Conservation (phyloP, 345 rosid species). For the Psidium friedrichsthalianum region DNA sequence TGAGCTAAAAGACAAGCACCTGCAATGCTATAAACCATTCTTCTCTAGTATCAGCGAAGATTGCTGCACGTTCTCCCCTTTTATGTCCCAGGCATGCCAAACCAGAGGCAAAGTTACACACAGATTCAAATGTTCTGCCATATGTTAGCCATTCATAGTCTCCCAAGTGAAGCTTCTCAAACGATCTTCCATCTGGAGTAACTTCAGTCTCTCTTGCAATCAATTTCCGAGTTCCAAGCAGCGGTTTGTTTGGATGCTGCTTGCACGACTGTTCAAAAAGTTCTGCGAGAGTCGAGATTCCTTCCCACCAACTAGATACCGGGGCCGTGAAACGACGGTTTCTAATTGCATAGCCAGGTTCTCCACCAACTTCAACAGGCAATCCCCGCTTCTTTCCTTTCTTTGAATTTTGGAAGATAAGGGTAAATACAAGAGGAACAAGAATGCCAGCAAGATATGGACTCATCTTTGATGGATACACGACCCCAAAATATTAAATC, state of each 20-base stretch:
- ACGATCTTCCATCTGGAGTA: conserved; percentile 50
- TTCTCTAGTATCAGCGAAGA: conserved; percentile 87
- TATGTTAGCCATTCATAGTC: conserved; percentile 84
- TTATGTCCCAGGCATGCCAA: conserved; percentile 59
- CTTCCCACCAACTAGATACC: conserved; percentile 62
- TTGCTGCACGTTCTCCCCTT: conserved; percentile 76
- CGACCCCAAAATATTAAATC: background rate
- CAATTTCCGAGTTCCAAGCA: conserved; percentile 74
- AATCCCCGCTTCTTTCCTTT: conserved; percentile 66
- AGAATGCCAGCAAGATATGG: conserved; percentile 61
- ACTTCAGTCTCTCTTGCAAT: conserved; percentile 61
- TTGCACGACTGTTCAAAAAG: conserved; percentile 79
- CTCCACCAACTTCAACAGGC: conserved; percentile 72
- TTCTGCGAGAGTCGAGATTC: conserved; percentile 70
- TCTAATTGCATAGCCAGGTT: conserved; percentile 61
- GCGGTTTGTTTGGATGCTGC: conserved; percentile 29
- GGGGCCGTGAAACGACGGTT: conserved; percentile 44
- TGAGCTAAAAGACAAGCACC: conserved; percentile 26
- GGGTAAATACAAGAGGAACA: conserved; percentile 61
- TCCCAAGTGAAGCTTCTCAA: conserved; percentile 94
- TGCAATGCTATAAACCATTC: conserved; percentile 96
- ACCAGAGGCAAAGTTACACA: conserved; percentile 75
- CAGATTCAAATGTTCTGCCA: conserved; percentile 47
- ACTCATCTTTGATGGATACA: conserved; percentile 39
- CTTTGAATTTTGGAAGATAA: conserved; percentile 48